phyloP scores from a whole-genome alignment of 2,329 filamentous ascomycete species.

The Scortechinia acanthostroma region DNA sequence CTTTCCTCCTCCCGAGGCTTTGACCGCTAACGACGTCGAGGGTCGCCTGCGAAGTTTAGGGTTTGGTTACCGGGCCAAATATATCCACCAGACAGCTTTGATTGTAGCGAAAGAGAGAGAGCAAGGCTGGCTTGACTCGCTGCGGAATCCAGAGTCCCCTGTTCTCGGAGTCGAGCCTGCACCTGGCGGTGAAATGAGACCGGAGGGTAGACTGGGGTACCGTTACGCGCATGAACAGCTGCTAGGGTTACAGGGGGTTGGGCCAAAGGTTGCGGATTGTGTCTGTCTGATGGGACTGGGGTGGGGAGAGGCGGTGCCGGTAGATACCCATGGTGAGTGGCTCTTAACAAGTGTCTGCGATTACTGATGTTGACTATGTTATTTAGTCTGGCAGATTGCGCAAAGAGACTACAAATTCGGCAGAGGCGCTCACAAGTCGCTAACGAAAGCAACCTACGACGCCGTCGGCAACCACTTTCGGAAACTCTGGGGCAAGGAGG shows the following conservation, averaged over 20 bases:
- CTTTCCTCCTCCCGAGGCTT: constrained; percentile 70
- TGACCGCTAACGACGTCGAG: constrained; percentile 74
- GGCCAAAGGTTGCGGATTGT: constrained; percentile 94
- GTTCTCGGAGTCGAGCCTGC: constrained; percentile 36
- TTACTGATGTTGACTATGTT: no score
- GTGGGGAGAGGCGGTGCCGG: constrained; percentile 89
- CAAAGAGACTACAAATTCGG: constrained; percentile 88
- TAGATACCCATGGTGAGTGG: constrained; percentile 71
- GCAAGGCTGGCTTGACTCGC: constrained; percentile 65
- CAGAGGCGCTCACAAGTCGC: constrained; percentile 69
- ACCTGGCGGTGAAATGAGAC: constrained; percentile 18
- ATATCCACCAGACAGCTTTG: constrained; percentile 78
- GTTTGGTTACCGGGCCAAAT: constrained; percentile 91
- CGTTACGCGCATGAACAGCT: constrained; percentile 74
- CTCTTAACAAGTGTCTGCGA: no score
- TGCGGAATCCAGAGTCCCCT: constrained; percentile 72
- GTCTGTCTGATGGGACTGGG: constrained; percentile 93
- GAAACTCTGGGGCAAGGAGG: constrained; percentile 81
- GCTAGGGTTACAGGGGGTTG: constrained; percentile 76
- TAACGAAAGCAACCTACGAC: constrained; percentile 84
- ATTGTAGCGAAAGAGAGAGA: constrained; percentile 65
- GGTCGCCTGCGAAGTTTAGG: constrained; percentile 72
- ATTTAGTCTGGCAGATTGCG: constrained; percentile 84
- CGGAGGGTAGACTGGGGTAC: constrained; percentile 54
- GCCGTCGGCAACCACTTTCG: constrained; percentile 87